Evolutionary conservation across 1,284 basidiomycete species (phyloP).

Genomic region (Malassezia psittaci): DNA sequence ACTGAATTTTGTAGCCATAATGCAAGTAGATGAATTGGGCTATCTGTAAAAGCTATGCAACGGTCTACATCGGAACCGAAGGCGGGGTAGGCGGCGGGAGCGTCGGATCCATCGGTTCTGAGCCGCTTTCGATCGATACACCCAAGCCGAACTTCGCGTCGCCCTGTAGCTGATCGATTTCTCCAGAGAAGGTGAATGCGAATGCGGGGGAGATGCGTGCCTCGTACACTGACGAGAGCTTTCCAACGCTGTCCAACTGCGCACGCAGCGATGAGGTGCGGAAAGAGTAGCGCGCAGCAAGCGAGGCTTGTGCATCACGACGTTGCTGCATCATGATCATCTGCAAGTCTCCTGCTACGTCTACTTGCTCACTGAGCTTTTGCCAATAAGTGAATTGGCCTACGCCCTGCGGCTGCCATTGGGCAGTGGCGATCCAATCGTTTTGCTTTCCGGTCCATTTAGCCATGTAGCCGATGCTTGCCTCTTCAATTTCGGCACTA

Average conservation of each 20-base stretch:
- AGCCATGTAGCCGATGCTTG: slow-evolving; percentile 72
- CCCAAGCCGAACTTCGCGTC: slow-evolving; percentile 90
- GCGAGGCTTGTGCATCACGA: slow-evolving; percentile 79
- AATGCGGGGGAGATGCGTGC: slow-evolving; percentile 92
- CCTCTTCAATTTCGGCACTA: slow-evolving; percentile 54
- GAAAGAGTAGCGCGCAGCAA: slow-evolving; percentile 94
- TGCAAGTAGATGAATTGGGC: not conserved
- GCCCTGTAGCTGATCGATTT: slow-evolving; percentile 91
- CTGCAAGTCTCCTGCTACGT: slow-evolving; percentile 90
- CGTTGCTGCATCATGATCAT: slow-evolving; percentile 57
- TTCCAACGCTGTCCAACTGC: slow-evolving; percentile 50
- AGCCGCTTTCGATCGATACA: slow-evolving; percentile 74
- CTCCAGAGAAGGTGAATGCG: slow-evolving; percentile 83
- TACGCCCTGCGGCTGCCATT: slow-evolving; percentile 69
- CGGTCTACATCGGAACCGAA: slow-evolving; percentile 36
- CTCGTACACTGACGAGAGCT: slow-evolving; percentile 87
- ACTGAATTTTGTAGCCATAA: not conserved
- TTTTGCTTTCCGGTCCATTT: slow-evolving; percentile 54
- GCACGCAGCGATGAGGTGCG: slow-evolving; percentile 62
- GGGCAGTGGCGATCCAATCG: slow-evolving; percentile 69
- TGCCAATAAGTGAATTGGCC: slow-evolving; percentile 94
- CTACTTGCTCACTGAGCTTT: slow-evolving; percentile 87
- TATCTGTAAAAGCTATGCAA: too few species aligned
- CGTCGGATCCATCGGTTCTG: slow-evolving; percentile 37
- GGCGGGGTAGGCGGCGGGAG: slow-evolving; percentile 38